A percentile compares a stretch with the other conserved stretches of the same genome.
Conservation (phyloP, 768 basidiomycete genomes). For the Pisolithus albus region DNA sequence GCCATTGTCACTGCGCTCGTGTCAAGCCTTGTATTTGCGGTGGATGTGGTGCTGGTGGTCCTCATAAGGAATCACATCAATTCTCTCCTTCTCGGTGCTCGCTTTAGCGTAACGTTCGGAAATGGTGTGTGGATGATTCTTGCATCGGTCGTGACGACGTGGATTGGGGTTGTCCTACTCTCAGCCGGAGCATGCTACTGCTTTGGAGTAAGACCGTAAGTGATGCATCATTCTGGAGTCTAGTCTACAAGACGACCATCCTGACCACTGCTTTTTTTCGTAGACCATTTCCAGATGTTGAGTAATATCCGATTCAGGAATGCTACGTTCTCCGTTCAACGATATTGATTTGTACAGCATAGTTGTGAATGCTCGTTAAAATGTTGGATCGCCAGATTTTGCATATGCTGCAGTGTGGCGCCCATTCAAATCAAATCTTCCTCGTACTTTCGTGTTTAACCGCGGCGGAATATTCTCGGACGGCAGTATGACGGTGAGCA, state of each 20-base stretch:
- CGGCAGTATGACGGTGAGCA: too few species aligned
- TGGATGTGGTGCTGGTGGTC: conserved; percentile 57
- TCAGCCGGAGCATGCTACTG: conserved; percentile 62
- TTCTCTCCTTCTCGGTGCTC: conserved; percentile 29
- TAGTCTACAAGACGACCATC: background rate
- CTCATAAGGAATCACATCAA: conserved; percentile 41
- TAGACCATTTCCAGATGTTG: too few species aligned
- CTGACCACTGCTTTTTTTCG: too few species aligned
- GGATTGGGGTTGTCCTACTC: conserved; percentile 55
- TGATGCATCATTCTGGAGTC: background rate
- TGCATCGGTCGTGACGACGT: conserved; percentile 45
- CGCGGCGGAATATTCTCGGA: too few species aligned
- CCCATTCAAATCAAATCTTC: too few species aligned
- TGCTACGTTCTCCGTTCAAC: too few species aligned
- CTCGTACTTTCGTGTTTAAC: too few species aligned
- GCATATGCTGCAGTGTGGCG: too few species aligned
- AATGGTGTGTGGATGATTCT: conserved; percentile 71
- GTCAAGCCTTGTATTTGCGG: conserved; percentile 47
- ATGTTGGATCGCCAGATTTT: too few species aligned
- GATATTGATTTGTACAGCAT: too few species aligned
- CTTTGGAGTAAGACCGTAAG: conserved; percentile 50
- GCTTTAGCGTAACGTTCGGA: conserved; percentile 50
- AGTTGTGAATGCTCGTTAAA: too few species aligned
- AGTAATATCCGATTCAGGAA: too few species aligned
- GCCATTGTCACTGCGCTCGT: conserved; percentile 52